A percentile compares a stretch with the other conserved stretches of the same genome.
phyloP scores from a whole-genome alignment of 495 filamentous ascomycete genomes.

The Penicillium crystallinum region DNA sequence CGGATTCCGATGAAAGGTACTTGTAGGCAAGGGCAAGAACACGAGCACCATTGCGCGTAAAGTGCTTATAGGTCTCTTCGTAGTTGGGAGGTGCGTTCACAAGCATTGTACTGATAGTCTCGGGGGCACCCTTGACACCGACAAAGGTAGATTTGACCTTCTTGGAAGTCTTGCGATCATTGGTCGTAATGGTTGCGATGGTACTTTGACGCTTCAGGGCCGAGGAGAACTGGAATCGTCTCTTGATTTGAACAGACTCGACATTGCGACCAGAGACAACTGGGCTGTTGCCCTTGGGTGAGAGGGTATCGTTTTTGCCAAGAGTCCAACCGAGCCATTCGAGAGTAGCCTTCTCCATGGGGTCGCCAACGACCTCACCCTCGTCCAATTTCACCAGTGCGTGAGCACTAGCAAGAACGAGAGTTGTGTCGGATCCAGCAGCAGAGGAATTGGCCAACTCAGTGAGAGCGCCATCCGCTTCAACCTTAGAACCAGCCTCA shows the following conservation, averaged over 20 bases:
- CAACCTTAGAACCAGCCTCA: slow-evolving; percentile 58
- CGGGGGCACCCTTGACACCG: slow-evolving; percentile 92
- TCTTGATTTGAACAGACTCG: slow-evolving; percentile 81
- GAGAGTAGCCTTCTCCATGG: slow-evolving; percentile 97
- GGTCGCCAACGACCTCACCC: slow-evolving; percentile 94
- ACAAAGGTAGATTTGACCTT: slow-evolving; percentile 80
- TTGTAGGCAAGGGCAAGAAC: slow-evolving; percentile 94
- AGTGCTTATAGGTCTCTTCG: slow-evolving; percentile 97
- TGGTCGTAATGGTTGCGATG: slow-evolving; percentile 70
- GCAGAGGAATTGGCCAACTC: slow-evolving; percentile 61
- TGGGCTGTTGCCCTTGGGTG: slow-evolving; percentile 39
- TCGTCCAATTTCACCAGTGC: slow-evolving; percentile 94
- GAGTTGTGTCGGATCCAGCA: slow-evolving; percentile 72
- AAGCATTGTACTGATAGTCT: slow-evolving; percentile 92
- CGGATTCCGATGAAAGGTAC: slow-evolving; percentile 71
- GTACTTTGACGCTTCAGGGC: slow-evolving; percentile 94
- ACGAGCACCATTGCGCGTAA: slow-evolving; percentile 88
- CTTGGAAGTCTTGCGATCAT: slow-evolving; percentile 62
- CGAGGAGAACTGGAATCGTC: slow-evolving; percentile 97
- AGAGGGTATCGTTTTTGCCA: slow-evolving; percentile 77
- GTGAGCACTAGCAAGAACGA: slow-evolving; percentile 93
- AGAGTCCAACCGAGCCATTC: slow-evolving; percentile 84
- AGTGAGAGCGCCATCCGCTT: slow-evolving; percentile 73
- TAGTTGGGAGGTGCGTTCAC: slow-evolving; percentile 78
- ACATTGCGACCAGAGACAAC: slow-evolving; percentile 42